A percentile compares a stretch with the other conserved stretches of the same genome.
Conservation (phyloP, 2,329 filamentous ascomycete genomes). For the Bipolaris zeicola region DNA sequence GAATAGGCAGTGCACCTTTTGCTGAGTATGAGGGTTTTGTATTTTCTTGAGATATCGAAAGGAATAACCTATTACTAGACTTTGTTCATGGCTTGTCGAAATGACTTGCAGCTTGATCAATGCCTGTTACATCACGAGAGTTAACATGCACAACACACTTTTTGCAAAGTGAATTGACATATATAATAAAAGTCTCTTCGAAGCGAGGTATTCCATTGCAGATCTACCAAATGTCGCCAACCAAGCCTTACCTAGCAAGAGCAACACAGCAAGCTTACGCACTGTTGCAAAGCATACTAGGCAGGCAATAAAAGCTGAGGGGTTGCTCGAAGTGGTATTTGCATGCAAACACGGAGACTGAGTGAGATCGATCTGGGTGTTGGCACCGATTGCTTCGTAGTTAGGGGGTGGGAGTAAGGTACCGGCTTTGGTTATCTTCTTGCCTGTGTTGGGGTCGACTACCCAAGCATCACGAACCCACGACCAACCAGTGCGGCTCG, state of each 20-base stretch:
- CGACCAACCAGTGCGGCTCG: not conserved
- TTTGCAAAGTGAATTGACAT: too few relatives aligned
- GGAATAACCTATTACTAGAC: not conserved
- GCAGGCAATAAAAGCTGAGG: not conserved
- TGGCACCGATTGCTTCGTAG: conserved; percentile 7
- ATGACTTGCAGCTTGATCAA: not conserved
- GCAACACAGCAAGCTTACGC: not conserved
- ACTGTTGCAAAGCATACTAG: not conserved
- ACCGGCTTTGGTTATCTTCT: not conserved
- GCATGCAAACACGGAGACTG: not conserved
- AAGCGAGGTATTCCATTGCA: too few relatives aligned
- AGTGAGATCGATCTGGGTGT: not conserved
- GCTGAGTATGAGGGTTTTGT: not conserved
- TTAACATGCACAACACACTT: too few relatives aligned
- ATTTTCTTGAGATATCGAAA: not conserved
- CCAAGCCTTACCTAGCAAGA: not conserved
- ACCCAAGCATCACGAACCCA: not conserved
- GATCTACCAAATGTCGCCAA: not conserved
- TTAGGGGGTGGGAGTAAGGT: not conserved
- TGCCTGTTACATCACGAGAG: too few relatives aligned
- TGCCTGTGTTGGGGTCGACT: conserved; percentile 19
- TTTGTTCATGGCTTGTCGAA: not conserved
- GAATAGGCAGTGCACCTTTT: not conserved
- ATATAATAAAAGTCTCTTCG: too few relatives aligned
- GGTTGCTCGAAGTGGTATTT: not conserved